These are phyloP conservation scores for Aspergillus hancockii DNA, from an alignment of 495 filamentous ascomycete species.

Conservation along the genomic window DNA sequence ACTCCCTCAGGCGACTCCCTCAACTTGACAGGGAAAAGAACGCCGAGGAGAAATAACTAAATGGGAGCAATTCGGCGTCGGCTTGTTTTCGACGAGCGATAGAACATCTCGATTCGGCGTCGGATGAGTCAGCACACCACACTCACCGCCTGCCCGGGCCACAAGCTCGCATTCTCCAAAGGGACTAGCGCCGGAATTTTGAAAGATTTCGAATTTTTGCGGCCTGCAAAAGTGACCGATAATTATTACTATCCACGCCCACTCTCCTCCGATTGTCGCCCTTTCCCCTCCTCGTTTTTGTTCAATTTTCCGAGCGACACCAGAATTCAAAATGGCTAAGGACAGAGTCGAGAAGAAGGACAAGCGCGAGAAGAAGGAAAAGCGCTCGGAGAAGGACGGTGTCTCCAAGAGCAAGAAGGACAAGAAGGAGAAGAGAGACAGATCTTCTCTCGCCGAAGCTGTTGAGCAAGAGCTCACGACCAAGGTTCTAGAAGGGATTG, in stretches of 20 bases:
- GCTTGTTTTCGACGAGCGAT: constrained; percentile 14
- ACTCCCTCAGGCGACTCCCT: neutral
- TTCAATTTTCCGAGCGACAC: constrained; percentile 17
- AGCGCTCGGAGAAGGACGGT: constrained; percentile 73
- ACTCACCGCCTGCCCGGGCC: constrained; percentile 15
- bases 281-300: constrained; percentile 20
- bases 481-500: constrained; percentile 51
- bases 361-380: constrained; percentile 83
- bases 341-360: constrained; percentile 64
- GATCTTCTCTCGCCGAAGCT: constrained; percentile 58
- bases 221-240: constrained; percentile 22
- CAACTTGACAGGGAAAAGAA: neutral
- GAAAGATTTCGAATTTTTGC: constrained; percentile 47
- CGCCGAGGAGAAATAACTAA: neutral
- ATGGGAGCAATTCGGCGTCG: neutral
- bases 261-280: constrained; percentile 19
- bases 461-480: constrained; percentile 63
- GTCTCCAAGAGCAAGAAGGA: constrained; percentile 66
- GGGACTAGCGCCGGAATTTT: constrained; percentile 46
- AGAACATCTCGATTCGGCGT: constrained; percentile 15
- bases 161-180: constrained; percentile 22
- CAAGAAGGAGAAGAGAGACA: constrained; percentile 73
- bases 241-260: constrained; percentile 26
- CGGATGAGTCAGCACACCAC: constrained; percentile 38
- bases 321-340: constrained; percentile 50